Evolutionary conservation across 495 filamentous ascomycete species (phyloP).

Genomic region (Bacidia gigantensis): DNA sequence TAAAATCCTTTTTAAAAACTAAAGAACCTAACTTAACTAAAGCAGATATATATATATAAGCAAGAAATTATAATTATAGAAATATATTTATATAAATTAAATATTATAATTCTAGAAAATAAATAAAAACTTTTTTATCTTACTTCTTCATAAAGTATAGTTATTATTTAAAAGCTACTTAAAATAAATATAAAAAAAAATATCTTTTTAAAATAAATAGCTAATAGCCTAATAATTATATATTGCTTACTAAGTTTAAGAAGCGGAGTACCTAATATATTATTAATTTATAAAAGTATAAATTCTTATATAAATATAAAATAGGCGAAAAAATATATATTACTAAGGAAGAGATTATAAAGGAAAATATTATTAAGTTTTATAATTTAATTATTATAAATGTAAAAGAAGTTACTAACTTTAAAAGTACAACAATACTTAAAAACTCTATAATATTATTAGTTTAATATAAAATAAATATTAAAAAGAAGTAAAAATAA

Average conservation of each 20-base stretch:
- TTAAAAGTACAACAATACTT: background rate
- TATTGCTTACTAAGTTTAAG: background rate
- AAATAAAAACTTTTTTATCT: background rate
- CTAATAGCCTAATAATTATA: background rate
- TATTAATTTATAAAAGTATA: background rate
- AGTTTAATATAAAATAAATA: background rate
- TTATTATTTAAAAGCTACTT: background rate
- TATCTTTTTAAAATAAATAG: background rate
- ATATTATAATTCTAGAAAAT: background rate
- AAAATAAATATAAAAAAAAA: background rate
- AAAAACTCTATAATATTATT: background rate
- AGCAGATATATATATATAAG: too few species aligned
- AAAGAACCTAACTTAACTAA: too few species aligned
- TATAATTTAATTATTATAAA: background rate
- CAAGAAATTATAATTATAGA: too few species aligned
- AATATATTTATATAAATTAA: background rate
- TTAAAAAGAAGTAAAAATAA: background rate
- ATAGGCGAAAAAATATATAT: background rate
- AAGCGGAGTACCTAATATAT: background rate
- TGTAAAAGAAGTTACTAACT: background rate
- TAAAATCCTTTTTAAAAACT: too few species aligned
- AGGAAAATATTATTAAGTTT: slow-evolving; percentile 2
- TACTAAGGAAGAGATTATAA: background rate
- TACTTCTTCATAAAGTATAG: background rate
- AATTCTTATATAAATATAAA: background rate